Conservation (phyloP, 441 rosid species). For the Bruguiera hainesii region DNA sequence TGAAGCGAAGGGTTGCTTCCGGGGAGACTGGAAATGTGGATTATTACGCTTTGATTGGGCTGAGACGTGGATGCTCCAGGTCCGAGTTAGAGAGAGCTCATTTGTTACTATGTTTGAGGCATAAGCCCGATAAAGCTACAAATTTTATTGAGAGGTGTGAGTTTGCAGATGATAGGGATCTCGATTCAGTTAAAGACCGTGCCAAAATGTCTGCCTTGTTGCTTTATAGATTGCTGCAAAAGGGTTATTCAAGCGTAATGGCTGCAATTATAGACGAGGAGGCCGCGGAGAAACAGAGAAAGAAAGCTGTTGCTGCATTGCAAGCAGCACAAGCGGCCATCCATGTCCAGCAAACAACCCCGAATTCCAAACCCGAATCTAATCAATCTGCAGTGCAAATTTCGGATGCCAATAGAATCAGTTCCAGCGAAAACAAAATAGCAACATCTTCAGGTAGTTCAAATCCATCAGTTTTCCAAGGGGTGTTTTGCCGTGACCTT, state of each 20-base stretch:
- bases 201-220: constrained; percentile 70
- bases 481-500: constrained; percentile 85
- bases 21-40: constrained; percentile 78
- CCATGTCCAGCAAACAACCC: constrained; percentile 39
- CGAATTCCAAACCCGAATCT: constrained; percentile 20
- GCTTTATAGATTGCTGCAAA: constrained; percentile 77
- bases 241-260: constrained; percentile 65
- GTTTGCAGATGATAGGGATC: constrained; percentile 54
- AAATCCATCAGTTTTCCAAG: constrained; percentile 56
- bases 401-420: constrained; percentile 19
- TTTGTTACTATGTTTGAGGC: constrained; percentile 56
- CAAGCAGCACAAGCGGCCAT: constrained; percentile 42
- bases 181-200: constrained; percentile 70
- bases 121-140: constrained; percentile 76
- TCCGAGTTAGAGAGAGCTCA: constrained; percentile 89
- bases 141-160: constrained; percentile 70
- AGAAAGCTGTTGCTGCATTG: constrained; percentile 44
- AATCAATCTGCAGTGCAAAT: constrained; percentile 21
- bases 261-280: constrained; percentile 58
- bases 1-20: constrained; percentile 68
- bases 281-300: constrained; percentile 57
- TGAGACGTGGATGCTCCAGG: constrained; percentile 69
- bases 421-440: constrained; percentile 22
- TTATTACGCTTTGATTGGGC: constrained; percentile 67
- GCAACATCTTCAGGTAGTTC: constrained; percentile 27